Evolutionary conservation across 108 stramenopile species (phyloP).

Genomic region (Nitzschia inconspicua): DNA sequence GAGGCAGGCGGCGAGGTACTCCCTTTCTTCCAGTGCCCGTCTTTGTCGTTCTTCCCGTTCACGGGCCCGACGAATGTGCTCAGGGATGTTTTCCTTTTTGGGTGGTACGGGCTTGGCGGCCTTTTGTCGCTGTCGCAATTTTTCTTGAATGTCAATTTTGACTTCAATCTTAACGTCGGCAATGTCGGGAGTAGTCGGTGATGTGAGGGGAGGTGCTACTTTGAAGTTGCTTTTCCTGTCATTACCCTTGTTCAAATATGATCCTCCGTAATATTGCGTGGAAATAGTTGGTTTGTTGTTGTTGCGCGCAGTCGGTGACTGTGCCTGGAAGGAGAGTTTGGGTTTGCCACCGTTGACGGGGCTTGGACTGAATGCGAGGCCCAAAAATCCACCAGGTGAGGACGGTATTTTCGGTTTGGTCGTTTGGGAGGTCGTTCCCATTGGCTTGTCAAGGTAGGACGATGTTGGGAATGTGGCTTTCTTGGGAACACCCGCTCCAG

Average conservation of each 20-base stretch:
- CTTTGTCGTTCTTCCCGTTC: slow-evolving; percentile 15
- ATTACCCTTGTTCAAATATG: slow-evolving; percentile 3
- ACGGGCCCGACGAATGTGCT: slow-evolving; percentile 6
- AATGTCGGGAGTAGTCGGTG: slow-evolving; percentile 13
- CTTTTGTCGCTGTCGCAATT: neutral
- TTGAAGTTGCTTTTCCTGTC: neutral
- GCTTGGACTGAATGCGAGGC: neutral
- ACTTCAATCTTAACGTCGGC: slow-evolving; percentile 30
- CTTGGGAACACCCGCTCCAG: too few species aligned
- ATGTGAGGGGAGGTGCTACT: neutral
- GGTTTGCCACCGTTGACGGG: neutral
- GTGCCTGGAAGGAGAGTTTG: slow-evolving; percentile 15
- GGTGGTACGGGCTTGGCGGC: neutral
- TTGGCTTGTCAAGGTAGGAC: slow-evolving; percentile 12
- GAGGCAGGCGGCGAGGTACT: neutral
- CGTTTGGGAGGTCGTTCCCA: slow-evolving; percentile 1
- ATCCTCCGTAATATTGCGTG: slow-evolving; percentile 4
- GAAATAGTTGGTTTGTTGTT: neutral
- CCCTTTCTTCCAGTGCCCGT: slow-evolving; percentile 5
- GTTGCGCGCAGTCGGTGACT: neutral
- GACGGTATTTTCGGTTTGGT: neutral
- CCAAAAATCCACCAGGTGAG: neutral
- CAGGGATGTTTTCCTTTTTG: slow-evolving; percentile 7
- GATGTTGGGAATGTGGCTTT: slow-evolving; percentile 8
- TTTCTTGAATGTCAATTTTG: slow-evolving; percentile 25